phyloP scores from a whole-genome alignment of 306 rosid species.

The Myrica gale region DNA sequence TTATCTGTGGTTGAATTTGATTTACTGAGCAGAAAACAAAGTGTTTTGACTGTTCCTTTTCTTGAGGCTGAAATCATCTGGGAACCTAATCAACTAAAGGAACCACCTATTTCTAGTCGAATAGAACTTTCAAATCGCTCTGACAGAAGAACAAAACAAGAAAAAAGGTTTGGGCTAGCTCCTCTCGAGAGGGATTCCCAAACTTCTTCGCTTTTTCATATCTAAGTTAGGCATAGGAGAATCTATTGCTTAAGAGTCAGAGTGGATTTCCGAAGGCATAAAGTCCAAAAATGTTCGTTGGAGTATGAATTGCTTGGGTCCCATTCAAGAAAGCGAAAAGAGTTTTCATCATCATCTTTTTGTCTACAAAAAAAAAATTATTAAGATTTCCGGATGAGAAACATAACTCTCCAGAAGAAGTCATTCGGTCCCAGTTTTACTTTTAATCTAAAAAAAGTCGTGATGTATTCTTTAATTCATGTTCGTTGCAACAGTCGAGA shows the following conservation, averaged over 20 bases:
- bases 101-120: neutral
- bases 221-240: neutral
- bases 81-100: neutral
- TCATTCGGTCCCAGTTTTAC: too few species aligned
- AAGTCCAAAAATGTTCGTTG: slow-evolving; percentile 3
- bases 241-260: neutral
- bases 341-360: neutral
- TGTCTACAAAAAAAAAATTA: too few species aligned
- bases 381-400: too few species aligned
- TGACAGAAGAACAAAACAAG: neutral
- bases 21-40: too few species aligned
- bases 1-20: neutral
- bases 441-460: too few species aligned
- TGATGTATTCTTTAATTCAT: too few species aligned
- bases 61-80: neutral
- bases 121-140: neutral
- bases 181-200: neutral
- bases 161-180: neutral
- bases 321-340: neutral
- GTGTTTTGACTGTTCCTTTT: neutral
- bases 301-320: neutral
- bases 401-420: too few species aligned
- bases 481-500: too few species aligned
- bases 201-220: neutral
- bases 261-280: neutral